These are phyloP conservation scores for Leishmania tropica DNA, from an alignment of 208 protist species.

Conservation along the genomic window DNA sequence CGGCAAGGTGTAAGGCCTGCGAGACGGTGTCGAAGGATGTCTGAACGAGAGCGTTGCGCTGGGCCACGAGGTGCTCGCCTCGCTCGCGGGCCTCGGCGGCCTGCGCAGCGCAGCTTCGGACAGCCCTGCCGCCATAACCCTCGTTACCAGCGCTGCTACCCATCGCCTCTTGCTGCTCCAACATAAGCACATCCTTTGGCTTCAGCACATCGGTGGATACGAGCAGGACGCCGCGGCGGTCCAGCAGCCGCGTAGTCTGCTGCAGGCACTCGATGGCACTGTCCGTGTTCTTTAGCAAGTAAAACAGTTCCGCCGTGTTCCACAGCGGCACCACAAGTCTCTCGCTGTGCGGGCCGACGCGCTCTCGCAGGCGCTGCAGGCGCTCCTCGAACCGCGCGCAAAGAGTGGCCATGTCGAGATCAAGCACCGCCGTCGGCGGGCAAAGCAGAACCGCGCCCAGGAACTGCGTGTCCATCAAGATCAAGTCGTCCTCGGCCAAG, in stretches of 20 bases:
- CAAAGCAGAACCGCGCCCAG: conserved; percentile 44
- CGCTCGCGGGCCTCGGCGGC: conserved; percentile 2
- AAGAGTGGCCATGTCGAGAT: conserved; percentile 33
- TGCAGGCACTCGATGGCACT: conserved; percentile 38
- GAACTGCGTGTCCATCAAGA: conserved; percentile 38
- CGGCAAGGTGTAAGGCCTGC: conserved; percentile 18
- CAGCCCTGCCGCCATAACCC: background rate
- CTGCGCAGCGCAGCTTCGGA: background rate
- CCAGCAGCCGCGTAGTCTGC: conserved; percentile 44
- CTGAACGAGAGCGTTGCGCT: conserved; percentile 28
- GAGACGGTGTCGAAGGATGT: conserved; percentile 23
- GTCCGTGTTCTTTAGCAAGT: conserved; percentile 39
- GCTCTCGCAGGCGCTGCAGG: conserved; percentile 29
- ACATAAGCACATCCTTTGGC: conserved; percentile 44
- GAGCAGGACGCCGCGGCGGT: conserved; percentile 58
- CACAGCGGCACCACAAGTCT: conserved; percentile 40
- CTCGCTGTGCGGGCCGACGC: conserved; percentile 34
- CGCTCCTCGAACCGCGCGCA: conserved; percentile 8
- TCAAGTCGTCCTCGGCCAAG: conserved; percentile 30
- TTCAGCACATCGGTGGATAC: conserved; percentile 43
- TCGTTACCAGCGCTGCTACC: conserved; percentile 2
- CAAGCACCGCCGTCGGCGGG: conserved; percentile 37
- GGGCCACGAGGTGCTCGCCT: conserved; percentile 12
- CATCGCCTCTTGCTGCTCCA: conserved; percentile 19
- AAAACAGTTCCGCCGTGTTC: conserved; percentile 59